Percentiles rank a stretch among this genome's conserved stretches.
phyloP scores from a whole-genome alignment of 768 basidiomycete species.

The Aureoboletus auriporus region DNA sequence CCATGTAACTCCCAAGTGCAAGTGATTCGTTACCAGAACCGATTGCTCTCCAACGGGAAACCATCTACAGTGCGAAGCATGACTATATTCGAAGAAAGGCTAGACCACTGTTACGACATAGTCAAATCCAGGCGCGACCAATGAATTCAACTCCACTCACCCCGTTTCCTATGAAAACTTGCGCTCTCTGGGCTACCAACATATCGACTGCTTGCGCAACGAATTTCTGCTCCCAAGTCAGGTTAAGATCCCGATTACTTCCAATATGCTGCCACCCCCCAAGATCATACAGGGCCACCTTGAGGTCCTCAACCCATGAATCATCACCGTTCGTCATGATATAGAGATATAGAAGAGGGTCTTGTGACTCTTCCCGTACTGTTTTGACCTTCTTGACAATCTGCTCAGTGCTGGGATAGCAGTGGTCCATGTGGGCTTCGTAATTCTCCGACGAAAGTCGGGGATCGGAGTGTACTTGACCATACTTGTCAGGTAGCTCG shows the following conservation, averaged over 20 bases:
- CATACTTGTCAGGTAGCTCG: constrained; percentile 34
- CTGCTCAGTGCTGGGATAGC: constrained; percentile 37
- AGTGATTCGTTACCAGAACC: constrained; percentile 29
- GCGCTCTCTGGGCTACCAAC: constrained; percentile 42
- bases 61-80: constrained; percentile 34
- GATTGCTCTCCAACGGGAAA: constrained; percentile 24
- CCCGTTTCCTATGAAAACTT: constrained; percentile 51
- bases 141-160: constrained; percentile 25
- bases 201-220: constrained; percentile 49
- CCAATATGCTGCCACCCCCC: constrained; percentile 35
- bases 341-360: constrained; percentile 36
- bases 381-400: constrained; percentile 37
- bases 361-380: constrained; percentile 25
- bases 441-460: constrained; percentile 17
- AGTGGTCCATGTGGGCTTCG: constrained; percentile 34
- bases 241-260: constrained; percentile 37
- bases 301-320: constrained; percentile 39
- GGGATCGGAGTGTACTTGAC: constrained; percentile 25
- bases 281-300: constrained; percentile 27
- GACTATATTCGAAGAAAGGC: constrained; percentile 37
- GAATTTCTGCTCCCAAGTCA: constrained; percentile 40
- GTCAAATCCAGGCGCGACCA: not conserved
- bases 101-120: constrained; percentile 32
- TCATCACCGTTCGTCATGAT: constrained; percentile 44
- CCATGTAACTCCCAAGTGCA: too few relatives aligned